phyloP scores from a whole-genome alignment of 2,329 filamentous ascomycete genomes.

The Akanthomyces muscarius region DNA sequence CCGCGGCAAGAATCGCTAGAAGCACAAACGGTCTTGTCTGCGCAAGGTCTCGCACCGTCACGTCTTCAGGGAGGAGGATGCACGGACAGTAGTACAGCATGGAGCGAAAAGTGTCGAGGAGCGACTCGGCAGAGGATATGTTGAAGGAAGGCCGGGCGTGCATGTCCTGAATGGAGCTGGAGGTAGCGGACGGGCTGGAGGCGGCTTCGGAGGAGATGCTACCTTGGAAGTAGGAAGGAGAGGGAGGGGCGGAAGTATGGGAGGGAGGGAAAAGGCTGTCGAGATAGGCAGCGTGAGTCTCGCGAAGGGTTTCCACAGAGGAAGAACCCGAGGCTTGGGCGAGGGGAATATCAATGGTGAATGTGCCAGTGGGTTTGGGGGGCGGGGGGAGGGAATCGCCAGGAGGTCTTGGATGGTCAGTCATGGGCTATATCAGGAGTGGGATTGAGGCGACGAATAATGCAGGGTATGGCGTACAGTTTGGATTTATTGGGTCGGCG shows the following conservation, averaged over 20 bases:
- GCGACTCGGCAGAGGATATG: constrained; percentile 46
- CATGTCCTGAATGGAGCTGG: constrained; percentile 30
- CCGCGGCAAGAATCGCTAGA: constrained; percentile 49
- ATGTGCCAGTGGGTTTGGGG: constrained; percentile 44
- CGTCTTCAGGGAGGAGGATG: constrained; percentile 37
- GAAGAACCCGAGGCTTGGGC: constrained; percentile 33
- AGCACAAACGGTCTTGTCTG: constrained; percentile 48
- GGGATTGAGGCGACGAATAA: too few species aligned
- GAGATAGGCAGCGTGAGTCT: constrained; percentile 40
- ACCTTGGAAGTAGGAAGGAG: too few species aligned
- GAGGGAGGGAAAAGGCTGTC: constrained; percentile 36
- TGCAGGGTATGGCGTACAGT: constrained; percentile 29
- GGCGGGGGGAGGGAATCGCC: constrained; percentile 24
- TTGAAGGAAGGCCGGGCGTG: constrained; percentile 52
- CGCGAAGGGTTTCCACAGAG: constrained; percentile 40
- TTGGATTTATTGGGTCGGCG: constrained; percentile 42
- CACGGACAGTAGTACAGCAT: constrained; percentile 45
- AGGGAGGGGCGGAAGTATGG: constrained; percentile 21
- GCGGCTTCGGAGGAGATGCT: constrained; percentile 22
- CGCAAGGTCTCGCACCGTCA: constrained; percentile 42
- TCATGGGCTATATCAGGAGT: neutral
- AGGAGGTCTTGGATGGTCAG: constrained; percentile 16
- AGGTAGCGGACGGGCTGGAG: constrained; percentile 27
- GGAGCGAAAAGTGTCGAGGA: constrained; percentile 40
- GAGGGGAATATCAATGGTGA: constrained; percentile 51